These are phyloP conservation scores for Saccharomycopsis sp. DNA, from an alignment of 805 yeast genomes.

Conservation along the genomic window DNA sequence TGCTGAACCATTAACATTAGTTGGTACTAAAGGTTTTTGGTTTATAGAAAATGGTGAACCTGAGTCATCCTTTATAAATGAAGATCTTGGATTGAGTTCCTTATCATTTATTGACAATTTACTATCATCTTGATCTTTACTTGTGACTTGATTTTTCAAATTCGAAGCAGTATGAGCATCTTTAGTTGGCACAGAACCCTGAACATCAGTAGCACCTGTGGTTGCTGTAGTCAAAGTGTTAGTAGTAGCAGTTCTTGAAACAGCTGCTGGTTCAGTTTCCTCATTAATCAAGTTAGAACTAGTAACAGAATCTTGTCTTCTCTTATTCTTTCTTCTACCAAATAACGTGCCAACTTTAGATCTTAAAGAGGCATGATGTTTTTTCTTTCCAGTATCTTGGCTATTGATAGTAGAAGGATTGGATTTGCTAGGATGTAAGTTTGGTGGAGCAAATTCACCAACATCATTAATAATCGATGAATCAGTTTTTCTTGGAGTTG, in stretches of 20 bases:
- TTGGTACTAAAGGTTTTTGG: constrained; percentile 18
- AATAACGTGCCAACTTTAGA: constrained; percentile 74
- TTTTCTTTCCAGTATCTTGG: constrained; percentile 24
- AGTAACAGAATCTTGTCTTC: constrained; percentile 11
- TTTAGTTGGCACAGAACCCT: background rate
- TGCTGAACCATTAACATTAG: constrained; percentile 2
- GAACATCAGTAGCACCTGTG: constrained; percentile 5
- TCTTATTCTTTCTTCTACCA: constrained; percentile 42
- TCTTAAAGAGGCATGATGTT: constrained; percentile 38
- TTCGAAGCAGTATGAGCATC: background rate
- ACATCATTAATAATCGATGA: background rate
- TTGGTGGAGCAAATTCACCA: constrained; percentile 8
- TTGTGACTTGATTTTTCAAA: background rate
- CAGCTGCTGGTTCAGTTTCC: background rate
- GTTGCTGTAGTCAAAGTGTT: constrained; percentile 1
- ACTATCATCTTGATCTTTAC: background rate
- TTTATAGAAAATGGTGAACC: constrained; percentile 7
- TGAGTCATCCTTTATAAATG: background rate
- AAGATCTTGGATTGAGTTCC: constrained; percentile 8
- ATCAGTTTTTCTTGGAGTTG: background rate
- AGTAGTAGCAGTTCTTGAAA: background rate
- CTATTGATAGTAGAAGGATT: constrained; percentile 16
- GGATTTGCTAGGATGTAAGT: constrained; percentile 12
- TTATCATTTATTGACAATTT: constrained; percentile 6
- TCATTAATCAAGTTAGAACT: constrained; percentile 5